Evolutionary conservation across 1,139 yeast species (phyloP).

Genomic region (Suzukiozyma palmioleophila): DNA sequence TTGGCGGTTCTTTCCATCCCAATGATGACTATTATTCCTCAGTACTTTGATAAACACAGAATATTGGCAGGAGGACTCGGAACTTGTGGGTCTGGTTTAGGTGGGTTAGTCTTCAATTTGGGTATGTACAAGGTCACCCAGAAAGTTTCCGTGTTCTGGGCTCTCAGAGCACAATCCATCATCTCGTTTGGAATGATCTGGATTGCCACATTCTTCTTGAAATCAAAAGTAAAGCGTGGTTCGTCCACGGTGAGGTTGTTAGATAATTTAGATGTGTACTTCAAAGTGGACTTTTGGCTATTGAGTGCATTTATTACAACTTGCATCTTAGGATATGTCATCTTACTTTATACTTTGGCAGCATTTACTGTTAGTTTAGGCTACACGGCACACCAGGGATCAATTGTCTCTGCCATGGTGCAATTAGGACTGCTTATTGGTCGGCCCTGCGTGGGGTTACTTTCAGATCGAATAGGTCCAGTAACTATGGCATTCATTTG

Average conservation of each 20-base stretch:
- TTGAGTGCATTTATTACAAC: constrained; percentile 22
- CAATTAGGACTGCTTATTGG: constrained; percentile 37
- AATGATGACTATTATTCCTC: constrained; percentile 39
- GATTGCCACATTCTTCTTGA: constrained; percentile 25
- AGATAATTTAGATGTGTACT: constrained; percentile 7
- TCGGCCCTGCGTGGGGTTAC: constrained; percentile 38
- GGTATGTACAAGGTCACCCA: constrained; percentile 32
- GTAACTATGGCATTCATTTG: constrained; percentile 28
- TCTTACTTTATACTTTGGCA: constrained; percentile 31
- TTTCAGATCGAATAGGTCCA: constrained; percentile 38
- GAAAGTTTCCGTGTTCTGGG: constrained; percentile 27
- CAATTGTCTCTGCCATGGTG: constrained; percentile 49
- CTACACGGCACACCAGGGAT: constrained; percentile 28
- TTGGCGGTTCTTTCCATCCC: constrained; percentile 44
- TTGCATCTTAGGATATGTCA: constrained; percentile 38
- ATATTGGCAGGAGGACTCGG: constrained; percentile 56
- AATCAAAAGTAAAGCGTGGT: constrained; percentile 15
- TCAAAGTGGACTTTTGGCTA: constrained; percentile 23
- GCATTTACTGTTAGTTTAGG: constrained; percentile 27
- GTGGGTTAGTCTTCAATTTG: constrained; percentile 49
- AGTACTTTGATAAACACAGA: constrained; percentile 51
- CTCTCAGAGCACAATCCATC: constrained; percentile 32
- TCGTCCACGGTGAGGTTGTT: constrained; percentile 14
- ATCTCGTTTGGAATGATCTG: constrained; percentile 28
- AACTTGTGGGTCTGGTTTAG: constrained; percentile 58